Percentiles rank a stretch among this genome's conserved stretches.
Evolutionary conservation across 2,329 filamentous ascomycete genomes (phyloP).

Genomic region (Lojkania enalia): DNA sequence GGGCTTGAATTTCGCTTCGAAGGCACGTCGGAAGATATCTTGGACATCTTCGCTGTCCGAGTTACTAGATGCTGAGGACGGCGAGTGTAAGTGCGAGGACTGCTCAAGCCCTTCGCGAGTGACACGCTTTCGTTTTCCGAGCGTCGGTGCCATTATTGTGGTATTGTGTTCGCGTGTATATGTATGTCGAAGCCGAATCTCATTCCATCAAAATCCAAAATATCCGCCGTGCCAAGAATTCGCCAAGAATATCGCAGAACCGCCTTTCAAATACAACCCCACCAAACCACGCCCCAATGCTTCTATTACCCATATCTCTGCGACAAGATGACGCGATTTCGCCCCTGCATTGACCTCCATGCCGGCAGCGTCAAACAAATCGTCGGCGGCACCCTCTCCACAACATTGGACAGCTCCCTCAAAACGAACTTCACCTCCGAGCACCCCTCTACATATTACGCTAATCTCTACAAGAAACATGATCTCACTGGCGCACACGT

Average conservation of each 20-base stretch:
- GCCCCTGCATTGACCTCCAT: conserved; percentile 96
- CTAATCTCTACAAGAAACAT: conserved; percentile 76
- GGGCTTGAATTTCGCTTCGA: conserved; percentile 85
- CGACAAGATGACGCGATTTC: conserved; percentile 79
- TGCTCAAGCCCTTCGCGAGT: conserved; percentile 35
- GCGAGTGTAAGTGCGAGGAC: conserved; percentile 32
- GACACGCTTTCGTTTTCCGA: conserved; percentile 52
- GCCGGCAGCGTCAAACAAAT: conserved; percentile 99
- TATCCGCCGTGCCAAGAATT: conserved; percentile 16
- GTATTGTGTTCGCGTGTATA: conserved; percentile 3
- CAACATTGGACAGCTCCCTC: conserved; percentile 50
- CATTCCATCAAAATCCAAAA: background rate
- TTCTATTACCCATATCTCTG: background rate
- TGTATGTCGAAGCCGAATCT: background rate
- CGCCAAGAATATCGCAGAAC: conserved; percentile 3
- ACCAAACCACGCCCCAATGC: background rate
- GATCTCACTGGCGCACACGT: conserved; percentile 81
- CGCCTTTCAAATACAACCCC: background rate
- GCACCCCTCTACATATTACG: conserved; percentile 79
- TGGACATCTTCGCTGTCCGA: conserved; percentile 61
- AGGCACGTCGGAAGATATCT: conserved; percentile 79
- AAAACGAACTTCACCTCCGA: conserved; percentile 93
- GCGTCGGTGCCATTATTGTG: conserved; percentile 43
- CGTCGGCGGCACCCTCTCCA: conserved; percentile 81
- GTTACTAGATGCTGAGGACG: conserved; percentile 31